Percentiles rank a stretch among this genome's conserved stretches.
phyloP scores from a whole-genome alignment of 2,329 filamentous ascomycete genomes.

The Tolypocladium tropicale region DNA sequence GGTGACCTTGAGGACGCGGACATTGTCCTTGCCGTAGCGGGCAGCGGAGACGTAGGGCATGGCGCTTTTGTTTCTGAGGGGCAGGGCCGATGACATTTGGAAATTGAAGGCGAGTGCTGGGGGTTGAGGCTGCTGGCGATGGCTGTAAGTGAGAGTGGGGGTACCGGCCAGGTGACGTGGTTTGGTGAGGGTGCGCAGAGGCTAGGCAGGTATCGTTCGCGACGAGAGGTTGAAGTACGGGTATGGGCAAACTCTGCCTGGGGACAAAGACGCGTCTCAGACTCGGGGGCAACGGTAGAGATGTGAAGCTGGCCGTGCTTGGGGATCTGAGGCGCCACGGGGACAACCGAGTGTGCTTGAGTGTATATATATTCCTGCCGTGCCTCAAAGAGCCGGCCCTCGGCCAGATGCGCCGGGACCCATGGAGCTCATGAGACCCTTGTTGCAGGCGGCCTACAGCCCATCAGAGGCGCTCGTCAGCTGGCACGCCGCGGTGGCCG shows the following conservation, averaged over 20 bases:
- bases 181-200: not conserved
- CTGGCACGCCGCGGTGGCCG: not conserved
- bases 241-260: not conserved
- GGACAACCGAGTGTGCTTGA: not conserved
- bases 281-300: not conserved
- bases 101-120: not conserved
- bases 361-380: not conserved
- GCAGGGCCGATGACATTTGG: not conserved
- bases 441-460: not conserved
- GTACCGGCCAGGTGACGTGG: not conserved
- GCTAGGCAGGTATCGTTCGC: no score
- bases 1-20: conserved; percentile 93
- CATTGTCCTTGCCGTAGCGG: conserved; percentile 92
- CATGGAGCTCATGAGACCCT: not conserved
- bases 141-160: not conserved
- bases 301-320: not conserved
- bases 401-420: not conserved
- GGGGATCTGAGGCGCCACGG: not conserved
- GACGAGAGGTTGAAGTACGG: not conserved
- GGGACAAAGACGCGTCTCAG: not conserved
- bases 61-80: conserved; percentile 1
- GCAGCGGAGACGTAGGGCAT: conserved; percentile 53
- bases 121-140: conserved; percentile 2
- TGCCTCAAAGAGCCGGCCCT: not conserved
- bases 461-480: not conserved